phyloP scores from a whole-genome alignment of 164 flowering plant species.

The Vitis cinerea region DNA sequence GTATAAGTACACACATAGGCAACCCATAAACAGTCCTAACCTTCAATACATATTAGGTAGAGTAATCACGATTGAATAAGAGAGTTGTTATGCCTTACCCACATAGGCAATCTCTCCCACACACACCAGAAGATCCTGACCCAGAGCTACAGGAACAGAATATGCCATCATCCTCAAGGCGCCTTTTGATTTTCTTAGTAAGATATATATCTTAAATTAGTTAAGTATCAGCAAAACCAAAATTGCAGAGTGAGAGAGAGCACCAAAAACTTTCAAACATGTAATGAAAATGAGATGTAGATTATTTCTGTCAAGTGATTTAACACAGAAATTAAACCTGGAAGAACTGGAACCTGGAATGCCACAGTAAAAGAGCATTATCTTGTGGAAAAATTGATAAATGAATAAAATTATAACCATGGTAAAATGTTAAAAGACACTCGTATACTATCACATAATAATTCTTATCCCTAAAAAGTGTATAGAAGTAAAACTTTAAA shows the following conservation, averaged over 20 bases:
- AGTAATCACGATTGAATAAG: neutral
- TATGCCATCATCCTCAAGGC: slow-evolving; percentile 93
- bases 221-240: slow-evolving; percentile 27
- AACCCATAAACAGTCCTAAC: no score
- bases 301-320: neutral
- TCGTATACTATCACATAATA: neutral
- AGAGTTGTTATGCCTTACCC: slow-evolving; percentile 54
- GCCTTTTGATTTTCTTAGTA: slow-evolving; percentile 71
- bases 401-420: neutral
- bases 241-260: neutral
- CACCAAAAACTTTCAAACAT: neutral
- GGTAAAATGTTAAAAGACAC: neutral
- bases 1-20: no score
- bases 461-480: neutral
- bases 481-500: neutral
- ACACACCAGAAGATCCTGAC: slow-evolving; percentile 55
- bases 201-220: slow-evolving; percentile 71
- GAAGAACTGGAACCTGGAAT: neutral
- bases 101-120: slow-evolving; percentile 92
- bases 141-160: slow-evolving; percentile 82
- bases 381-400: neutral
- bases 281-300: no score
- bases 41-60: neutral
- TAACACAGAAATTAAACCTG: neutral
- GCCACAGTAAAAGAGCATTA: neutral